phyloP scores from a whole-genome alignment of 2,329 filamentous ascomycete genomes.

The Ophiostoma quercus region DNA sequence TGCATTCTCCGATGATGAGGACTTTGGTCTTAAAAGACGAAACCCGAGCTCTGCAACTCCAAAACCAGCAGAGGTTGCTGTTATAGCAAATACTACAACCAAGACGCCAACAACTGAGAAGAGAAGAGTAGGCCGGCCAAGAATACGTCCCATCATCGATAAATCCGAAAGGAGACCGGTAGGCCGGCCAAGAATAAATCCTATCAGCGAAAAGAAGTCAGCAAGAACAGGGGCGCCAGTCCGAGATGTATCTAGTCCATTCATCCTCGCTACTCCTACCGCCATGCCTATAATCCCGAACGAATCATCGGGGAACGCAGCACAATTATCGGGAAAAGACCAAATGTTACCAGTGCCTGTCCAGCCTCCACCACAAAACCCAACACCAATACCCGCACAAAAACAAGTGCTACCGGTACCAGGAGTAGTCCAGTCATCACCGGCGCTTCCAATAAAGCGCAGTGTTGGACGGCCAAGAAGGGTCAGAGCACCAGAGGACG shows the following conservation, averaged over 20 bases:
- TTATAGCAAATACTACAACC: neutral
- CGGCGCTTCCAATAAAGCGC: neutral
- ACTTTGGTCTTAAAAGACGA: slow-evolving; percentile 20
- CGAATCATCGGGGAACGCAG: too few relatives aligned
- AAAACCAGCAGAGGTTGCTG: neutral
- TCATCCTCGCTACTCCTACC: neutral
- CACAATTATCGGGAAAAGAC: too few relatives aligned
- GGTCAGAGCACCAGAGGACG: neutral
- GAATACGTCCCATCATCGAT: neutral
- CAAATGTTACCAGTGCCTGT: neutral
- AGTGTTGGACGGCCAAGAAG: neutral
- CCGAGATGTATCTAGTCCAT: neutral
- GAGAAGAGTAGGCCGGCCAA: neutral
- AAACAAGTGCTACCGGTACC: neutral
- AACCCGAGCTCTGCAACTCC: neutral
- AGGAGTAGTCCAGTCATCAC: neutral
- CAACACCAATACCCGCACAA: neutral
- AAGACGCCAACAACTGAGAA: neutral
- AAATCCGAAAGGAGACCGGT: neutral
- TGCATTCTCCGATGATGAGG: slow-evolving; percentile 38
- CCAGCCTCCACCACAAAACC: neutral
- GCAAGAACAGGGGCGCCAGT: neutral
- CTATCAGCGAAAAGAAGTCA: neutral
- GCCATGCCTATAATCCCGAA: neutral
- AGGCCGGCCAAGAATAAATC: neutral